Evolutionary conservation across 2,329 filamentous ascomycete genomes (phyloP), one percentile per base, ranked within the genome.

Genomic region (Alternaria sp.): DNA sequence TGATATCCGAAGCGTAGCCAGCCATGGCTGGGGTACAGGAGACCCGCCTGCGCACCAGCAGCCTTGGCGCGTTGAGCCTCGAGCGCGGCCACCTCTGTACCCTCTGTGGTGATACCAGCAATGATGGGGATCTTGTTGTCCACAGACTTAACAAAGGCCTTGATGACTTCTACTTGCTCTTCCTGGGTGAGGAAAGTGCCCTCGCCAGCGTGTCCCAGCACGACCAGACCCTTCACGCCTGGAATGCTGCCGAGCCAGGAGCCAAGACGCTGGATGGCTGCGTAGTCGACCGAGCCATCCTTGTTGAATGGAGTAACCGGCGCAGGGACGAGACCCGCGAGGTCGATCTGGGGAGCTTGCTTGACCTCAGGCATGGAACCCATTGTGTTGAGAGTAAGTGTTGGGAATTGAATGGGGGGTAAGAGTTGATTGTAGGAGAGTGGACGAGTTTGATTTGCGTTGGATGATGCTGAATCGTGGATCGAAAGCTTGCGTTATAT

Each of bases 1-100:
- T 86, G 85, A 68, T 86, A 86, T 9, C 85, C 85, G 66, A 86
- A 86, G n/a, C 85, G 82, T 23, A 86, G 71, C 85, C 85, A 86
- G 59, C 85, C 85, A 59, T 86, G 84, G 0, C 83, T 85, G 13
- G 85, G 85, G 67, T 86, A 86, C 3, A 86, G 72, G 0, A 86
- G 80, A 17, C 85, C 85, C 9, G 85, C 85, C 12, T 82, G 74
- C 4, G 85, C 85, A 32, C 85, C 85, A 51, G 84, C 84, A 32
- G 83, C 83, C 59, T 82, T 83, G 11, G 84, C 84, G 19, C 83
- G 81, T 76, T 84, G 81, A 1, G 84, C 84, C 67, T 86, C 84
- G 0, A 85, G 74, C 4, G 84, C 85, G 4, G 84, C 84, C 1
- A 86, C 84, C 63, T 85, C 82, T 12, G 84, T 86, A 19, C 84